A percentile compares a stretch with the other conserved stretches of the same genome.
phyloP scores from a whole-genome alignment of 768 basidiomycete genomes.

The Hygrocybe punicea region DNA sequence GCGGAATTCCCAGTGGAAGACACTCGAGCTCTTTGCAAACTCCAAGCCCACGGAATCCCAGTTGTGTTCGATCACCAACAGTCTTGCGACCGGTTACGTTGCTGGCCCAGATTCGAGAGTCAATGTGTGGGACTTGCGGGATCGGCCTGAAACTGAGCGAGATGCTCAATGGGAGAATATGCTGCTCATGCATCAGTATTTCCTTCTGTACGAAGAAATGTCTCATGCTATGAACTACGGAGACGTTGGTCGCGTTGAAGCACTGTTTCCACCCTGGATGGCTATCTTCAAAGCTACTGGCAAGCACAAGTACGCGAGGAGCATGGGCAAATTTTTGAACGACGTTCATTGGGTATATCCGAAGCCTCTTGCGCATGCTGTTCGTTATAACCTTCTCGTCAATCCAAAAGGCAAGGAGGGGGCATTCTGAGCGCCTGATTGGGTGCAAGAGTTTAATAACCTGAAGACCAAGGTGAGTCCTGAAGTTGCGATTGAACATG shows the following conservation, averaged over 20 bases:
- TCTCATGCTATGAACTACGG: constrained; percentile 22
- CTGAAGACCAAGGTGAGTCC: constrained; percentile 21
- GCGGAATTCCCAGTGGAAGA: not conserved
- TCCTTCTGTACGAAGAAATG: constrained; percentile 1
- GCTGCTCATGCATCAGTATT: not conserved
- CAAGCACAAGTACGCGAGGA: constrained; percentile 28
- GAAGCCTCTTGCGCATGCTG: constrained; percentile 8
- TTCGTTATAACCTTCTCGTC: constrained; percentile 18
- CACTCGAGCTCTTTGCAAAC: constrained; percentile 19
- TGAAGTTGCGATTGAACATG: no score
- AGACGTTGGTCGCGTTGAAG: constrained; percentile 23
- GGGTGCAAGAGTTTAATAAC: not conserved
- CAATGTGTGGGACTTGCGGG: not conserved
- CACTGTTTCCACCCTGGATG: constrained; percentile 16
- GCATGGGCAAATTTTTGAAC: constrained; percentile 18
- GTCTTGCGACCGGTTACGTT: not conserved
- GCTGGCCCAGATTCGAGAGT: not conserved
- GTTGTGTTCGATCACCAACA: not conserved
- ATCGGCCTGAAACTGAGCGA: not conserved
- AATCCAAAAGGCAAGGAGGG: constrained; percentile 34
- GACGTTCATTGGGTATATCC: constrained; percentile 17
- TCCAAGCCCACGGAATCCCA: constrained; percentile 19
- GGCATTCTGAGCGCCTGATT: not conserved
- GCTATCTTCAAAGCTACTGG: constrained; percentile 2
- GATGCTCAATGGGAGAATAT: constrained; percentile 2